A percentile compares a stretch with the other conserved stretches of the same genome.
phyloP scores from a whole-genome alignment of 176 grass and related monocot species.

The maize (Zea mays) region DNA sequence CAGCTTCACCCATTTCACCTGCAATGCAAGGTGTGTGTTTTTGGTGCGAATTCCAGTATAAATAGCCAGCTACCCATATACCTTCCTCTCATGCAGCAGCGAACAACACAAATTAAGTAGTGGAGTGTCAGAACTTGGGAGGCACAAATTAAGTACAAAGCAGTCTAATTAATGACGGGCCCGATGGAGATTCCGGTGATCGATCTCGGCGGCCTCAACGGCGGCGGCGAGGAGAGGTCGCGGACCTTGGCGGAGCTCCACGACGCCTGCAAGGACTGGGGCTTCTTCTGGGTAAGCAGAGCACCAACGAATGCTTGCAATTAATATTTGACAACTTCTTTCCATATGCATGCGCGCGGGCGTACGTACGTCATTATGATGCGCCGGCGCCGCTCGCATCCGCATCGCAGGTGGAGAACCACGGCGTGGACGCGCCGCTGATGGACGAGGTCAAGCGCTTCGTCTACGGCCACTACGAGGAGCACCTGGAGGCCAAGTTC shows the following conservation, averaged over 20 bases:
- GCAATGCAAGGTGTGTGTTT: not conserved
- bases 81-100: not conserved
- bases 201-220: constrained; percentile 52
- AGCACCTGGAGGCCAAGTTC: constrained; percentile 56
- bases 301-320: not conserved
- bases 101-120: not conserved
- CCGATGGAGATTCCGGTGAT: constrained; percentile 74
- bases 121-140: not conserved
- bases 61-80: not conserved
- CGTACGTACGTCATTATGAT: not conserved
- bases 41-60: not conserved
- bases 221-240: constrained; percentile 40
- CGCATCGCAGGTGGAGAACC: constrained; percentile 64
- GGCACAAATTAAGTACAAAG: not conserved
- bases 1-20: not conserved
- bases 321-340: no score
- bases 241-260: constrained; percentile 59
- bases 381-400: not conserved
- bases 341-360: not conserved
- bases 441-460: constrained; percentile 76
- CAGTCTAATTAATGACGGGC: not conserved
- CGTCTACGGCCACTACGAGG: constrained; percentile 70
- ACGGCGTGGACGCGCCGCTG: constrained; percentile 63
- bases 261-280: constrained; percentile 64
- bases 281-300: constrained; percentile 79